Conservation (phyloP, 768 basidiomycete genomes). For the Lactarius vividus region DNA sequence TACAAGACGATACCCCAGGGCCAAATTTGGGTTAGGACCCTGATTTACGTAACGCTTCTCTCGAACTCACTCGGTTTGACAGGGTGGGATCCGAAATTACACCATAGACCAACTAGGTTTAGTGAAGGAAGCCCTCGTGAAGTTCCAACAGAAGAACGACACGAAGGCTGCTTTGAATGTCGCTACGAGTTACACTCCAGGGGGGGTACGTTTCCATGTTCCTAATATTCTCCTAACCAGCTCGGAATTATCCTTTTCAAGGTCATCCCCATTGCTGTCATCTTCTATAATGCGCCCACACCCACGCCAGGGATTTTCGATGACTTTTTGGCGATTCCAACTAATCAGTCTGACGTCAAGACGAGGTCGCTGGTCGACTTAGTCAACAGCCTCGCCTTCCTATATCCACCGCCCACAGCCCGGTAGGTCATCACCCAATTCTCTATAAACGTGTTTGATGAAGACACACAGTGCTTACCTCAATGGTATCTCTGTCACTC, state of each 20-base stretch:
- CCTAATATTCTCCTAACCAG: not conserved
- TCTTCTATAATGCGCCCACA: not conserved
- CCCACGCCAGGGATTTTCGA: constrained; percentile 18
- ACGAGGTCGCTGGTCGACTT: not conserved
- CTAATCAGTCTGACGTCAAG: not conserved
- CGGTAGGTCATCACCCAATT: not conserved
- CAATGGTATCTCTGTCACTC: not conserved
- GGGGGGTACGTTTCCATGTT: not conserved
- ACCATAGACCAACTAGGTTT: not conserved
- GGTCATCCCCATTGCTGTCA: too few relatives aligned
- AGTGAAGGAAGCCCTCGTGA: not conserved
- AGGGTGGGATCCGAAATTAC: constrained; percentile 8
- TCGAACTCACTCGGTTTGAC: not conserved
- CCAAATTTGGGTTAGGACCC: too few relatives aligned
- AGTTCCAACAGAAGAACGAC: constrained; percentile 10
- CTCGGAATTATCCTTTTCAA: too few relatives aligned
- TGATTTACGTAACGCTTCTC: too few relatives aligned
- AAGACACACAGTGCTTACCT: not conserved
- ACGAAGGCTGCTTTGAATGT: not conserved
- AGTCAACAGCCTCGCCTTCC: not conserved
- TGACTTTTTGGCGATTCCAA: constrained; percentile 24
- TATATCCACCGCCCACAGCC: not conserved
- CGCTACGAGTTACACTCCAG: not conserved
- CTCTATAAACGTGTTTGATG: not conserved
- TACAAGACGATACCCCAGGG: constrained; percentile 9